These are phyloP conservation scores for Hypoxylon fragiforme DNA, from an alignment of 495 filamentous ascomycete genomes.

Conservation along the genomic window DNA sequence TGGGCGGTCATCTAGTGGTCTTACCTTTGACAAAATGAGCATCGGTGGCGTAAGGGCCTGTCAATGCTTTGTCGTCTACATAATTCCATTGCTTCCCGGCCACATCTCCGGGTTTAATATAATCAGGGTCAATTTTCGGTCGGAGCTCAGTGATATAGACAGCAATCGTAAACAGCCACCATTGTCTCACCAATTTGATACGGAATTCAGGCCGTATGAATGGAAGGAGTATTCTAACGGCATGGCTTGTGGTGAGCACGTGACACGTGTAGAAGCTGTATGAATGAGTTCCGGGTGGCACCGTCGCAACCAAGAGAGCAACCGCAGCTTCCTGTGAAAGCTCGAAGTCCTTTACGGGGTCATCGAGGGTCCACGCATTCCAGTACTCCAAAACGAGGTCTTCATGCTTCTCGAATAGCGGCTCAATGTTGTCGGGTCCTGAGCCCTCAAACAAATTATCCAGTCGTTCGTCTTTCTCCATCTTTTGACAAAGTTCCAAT, in stretches of 20 bases:
- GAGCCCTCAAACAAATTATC: conserved; percentile 61
- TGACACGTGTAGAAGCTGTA: conserved; percentile 90
- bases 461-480: conserved; percentile 57
- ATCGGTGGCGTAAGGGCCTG: conserved; percentile 66
- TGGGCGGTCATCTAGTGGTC: conserved; percentile 4
- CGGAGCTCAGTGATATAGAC: conserved; percentile 77
- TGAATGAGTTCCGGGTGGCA: conserved; percentile 57
- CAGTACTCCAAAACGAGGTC: conserved; percentile 77
- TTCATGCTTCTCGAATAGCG: conserved; percentile 70
- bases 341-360: conserved; percentile 71
- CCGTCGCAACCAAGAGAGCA: conserved; percentile 67
- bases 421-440: conserved; percentile 65
- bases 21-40: conserved; percentile 79
- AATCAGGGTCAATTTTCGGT: conserved; percentile 67
- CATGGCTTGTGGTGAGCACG: conserved; percentile 80
- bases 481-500: conserved; percentile 66
- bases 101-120: conserved; percentile 62
- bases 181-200: conserved; percentile 71
- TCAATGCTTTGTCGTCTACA: conserved; percentile 68
- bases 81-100: conserved; percentile 74
- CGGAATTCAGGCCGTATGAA: conserved; percentile 74
- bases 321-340: conserved; percentile 77
- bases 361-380: conserved; percentile 75
- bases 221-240: conserved; percentile 82
- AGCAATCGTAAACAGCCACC: conserved; percentile 82